Evolutionary conservation across 345 rosid genomes (phyloP).

Genomic region (Gossypium mustelinum): DNA sequence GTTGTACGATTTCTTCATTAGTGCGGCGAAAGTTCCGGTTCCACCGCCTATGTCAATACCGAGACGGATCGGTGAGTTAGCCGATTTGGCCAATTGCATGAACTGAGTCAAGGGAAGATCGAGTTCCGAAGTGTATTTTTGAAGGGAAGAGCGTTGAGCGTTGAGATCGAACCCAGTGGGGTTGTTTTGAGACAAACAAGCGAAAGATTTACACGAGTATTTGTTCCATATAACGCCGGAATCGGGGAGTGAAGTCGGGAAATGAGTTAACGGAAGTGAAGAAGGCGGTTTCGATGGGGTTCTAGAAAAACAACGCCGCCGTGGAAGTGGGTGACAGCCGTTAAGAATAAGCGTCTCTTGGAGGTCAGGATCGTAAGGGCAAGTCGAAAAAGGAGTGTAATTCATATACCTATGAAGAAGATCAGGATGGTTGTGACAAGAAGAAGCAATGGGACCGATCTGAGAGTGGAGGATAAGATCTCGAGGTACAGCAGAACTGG

Average conservation of each 20-base stretch:
- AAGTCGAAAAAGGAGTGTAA: constrained; percentile 75
- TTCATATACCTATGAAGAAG: constrained; percentile 81
- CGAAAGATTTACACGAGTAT: constrained; percentile 69
- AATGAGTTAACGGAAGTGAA: constrained; percentile 42
- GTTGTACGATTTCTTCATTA: constrained; percentile 58
- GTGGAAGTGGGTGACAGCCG: constrained; percentile 96
- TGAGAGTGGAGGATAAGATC: constrained; percentile 83
- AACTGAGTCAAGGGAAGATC: constrained; percentile 90
- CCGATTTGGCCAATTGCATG: constrained; percentile 56
- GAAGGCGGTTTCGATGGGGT: constrained; percentile 55
- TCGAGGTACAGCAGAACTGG: constrained; percentile 42
- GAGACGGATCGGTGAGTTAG: constrained; percentile 55
- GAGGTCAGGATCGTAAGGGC: constrained; percentile 73
- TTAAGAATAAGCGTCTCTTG: constrained; percentile 83
- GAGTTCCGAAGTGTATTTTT: constrained; percentile 55
- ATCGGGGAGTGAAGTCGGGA: constrained; percentile 58
- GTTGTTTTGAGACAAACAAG: constrained; percentile 48
- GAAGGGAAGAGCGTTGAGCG: constrained; percentile 47
- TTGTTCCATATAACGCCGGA: constrained; percentile 64
- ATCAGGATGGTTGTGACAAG: constrained; percentile 84
- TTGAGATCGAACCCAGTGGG: constrained; percentile 62
- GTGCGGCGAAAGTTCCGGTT: constrained; percentile 79
- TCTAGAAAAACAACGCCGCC: constrained; percentile 94
- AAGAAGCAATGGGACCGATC: constrained; percentile 77
- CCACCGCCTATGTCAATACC: constrained; percentile 93